Percentiles rank a stretch among this genome's conserved stretches.
These are phyloP conservation scores for Vitis cinerea DNA, from an alignment of 164 flowering plant genomes.

Conservation along the genomic window DNA sequence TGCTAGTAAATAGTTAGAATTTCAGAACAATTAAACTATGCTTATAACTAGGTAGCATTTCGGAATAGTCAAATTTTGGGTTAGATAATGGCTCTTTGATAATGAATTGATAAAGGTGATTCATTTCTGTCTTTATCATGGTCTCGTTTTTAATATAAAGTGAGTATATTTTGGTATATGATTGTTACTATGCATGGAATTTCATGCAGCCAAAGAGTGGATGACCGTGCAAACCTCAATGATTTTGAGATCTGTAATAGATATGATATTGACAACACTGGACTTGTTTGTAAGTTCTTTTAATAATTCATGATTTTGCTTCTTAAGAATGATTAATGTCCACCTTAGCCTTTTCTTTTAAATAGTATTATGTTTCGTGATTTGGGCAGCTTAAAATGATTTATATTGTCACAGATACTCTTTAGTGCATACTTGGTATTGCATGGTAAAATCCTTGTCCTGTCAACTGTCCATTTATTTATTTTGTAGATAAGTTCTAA, in stretches of 20 bases:
- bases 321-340: neutral
- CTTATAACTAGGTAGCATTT: no score
- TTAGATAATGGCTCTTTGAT: neutral
- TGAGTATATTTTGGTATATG: neutral
- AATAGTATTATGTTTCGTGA: no score
- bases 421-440: no score
- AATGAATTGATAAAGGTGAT: neutral
- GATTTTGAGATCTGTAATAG: constrained; percentile 73
- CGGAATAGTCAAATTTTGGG: neutral
- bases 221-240: constrained; percentile 40
- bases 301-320: neutral
- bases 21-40: no score
- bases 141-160: neutral
- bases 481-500: no score
- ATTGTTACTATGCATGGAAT: neutral
- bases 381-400: no score
- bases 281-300: constrained; percentile 83
- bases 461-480: no score
- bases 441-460: no score
- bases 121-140: neutral
- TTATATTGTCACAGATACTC: no score
- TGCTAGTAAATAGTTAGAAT: no score
- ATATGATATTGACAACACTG: constrained; percentile 82
- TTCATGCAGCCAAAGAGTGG: constrained; percentile 69
- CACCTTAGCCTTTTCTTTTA: no score